phyloP scores from a whole-genome alignment of 73 alveolate genomes.

The Paramecium tetraurelia region DNA sequence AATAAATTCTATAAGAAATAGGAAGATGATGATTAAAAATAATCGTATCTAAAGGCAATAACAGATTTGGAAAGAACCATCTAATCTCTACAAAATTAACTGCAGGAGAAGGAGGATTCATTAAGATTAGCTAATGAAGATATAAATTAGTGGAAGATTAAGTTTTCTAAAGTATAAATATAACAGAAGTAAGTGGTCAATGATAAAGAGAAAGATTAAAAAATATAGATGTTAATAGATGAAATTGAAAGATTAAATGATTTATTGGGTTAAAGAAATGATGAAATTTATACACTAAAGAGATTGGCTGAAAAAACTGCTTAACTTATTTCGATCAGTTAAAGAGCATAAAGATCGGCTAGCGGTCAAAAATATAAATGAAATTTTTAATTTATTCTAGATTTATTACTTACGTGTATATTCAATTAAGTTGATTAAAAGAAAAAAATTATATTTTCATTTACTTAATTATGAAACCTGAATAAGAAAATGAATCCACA shows the following conservation, averaged over 20 bases:
- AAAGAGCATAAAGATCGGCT: not conserved
- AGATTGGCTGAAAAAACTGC: not conserved
- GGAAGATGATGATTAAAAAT: not conserved
- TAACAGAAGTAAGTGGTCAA: not conserved
- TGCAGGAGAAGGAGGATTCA: not conserved
- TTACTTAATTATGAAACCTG: not conserved
- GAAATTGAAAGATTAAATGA: constrained; percentile 1
- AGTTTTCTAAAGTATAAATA: not conserved
- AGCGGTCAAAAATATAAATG: constrained; percentile 15
- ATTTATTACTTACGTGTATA: not conserved
- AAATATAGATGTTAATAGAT: not conserved
- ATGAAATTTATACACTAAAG: not conserved
- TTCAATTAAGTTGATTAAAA: not conserved
- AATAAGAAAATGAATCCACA: not conserved
- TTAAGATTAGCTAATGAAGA: not conserved
- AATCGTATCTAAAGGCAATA: not conserved
- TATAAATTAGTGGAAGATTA: not conserved
- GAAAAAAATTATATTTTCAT: not conserved
- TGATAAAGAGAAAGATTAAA: not conserved
- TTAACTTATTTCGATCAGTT: not conserved
- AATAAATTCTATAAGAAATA: not conserved
- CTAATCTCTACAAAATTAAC: not conserved
- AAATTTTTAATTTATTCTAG: not conserved
- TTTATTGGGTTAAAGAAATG: not conserved
- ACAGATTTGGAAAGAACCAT: not conserved